These are phyloP conservation scores for Nitzschia putrida DNA, from an alignment of 108 stramenopile genomes.

Conservation along the genomic window DNA sequence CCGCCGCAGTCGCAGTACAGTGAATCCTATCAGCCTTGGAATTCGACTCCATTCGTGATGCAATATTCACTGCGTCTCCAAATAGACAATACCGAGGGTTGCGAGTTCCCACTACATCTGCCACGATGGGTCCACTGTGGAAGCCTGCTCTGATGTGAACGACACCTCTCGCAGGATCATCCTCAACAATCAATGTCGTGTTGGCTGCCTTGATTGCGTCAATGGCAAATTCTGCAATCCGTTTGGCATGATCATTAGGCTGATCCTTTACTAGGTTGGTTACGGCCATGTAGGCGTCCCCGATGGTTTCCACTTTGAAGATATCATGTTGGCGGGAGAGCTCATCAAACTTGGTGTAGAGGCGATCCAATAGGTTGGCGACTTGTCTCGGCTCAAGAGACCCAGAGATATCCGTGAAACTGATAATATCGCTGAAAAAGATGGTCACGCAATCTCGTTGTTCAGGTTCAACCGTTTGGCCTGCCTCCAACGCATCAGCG, in stretches of 20 bases:
- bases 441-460: conserved; percentile 23
- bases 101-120: conserved; percentile 48
- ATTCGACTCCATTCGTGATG: conserved; percentile 55
- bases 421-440: conserved; percentile 34
- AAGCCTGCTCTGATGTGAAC: conserved; percentile 62
- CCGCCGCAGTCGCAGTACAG: conserved; percentile 40
- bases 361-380: conserved; percentile 35
- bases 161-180: conserved; percentile 29
- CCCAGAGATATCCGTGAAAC: conserved; percentile 26
- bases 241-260: conserved; percentile 56
- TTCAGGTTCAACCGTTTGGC: conserved; percentile 47
- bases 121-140: conserved; percentile 55
- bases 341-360: conserved; percentile 35
- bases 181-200: conserved; percentile 37
- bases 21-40: conserved; percentile 42
- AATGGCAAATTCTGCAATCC: conserved; percentile 66
- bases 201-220: conserved; percentile 50
- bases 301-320: conserved; percentile 59
- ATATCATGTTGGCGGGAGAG: conserved; percentile 32
- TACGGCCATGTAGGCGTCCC: conserved; percentile 59
- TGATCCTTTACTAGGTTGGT: conserved; percentile 55
- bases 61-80: conserved; percentile 55
- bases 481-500: conserved; percentile 38
- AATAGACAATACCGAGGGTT: conserved; percentile 55
- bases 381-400: conserved; percentile 17